Conservation (phyloP, 371 early-diverging fungal genomes). For the Mortierella polycephala region DNA sequence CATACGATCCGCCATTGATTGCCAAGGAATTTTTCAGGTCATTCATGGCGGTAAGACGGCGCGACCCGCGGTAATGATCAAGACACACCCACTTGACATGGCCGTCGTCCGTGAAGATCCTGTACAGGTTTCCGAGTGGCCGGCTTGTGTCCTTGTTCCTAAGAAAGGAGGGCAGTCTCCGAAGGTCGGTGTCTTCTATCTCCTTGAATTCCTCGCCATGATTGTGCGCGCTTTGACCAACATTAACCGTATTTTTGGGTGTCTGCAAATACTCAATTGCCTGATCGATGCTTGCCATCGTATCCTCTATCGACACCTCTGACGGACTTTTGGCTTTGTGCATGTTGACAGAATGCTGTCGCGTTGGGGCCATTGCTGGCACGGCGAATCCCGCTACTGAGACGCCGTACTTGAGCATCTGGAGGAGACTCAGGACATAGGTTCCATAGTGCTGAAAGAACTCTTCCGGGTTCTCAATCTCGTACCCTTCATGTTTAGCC, state of each 20-base stretch:
- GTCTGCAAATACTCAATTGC: constrained; percentile 14
- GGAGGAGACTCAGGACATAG: constrained; percentile 21
- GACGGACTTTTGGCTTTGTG: background rate
- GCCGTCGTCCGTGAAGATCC: constrained; percentile 14
- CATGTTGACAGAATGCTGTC: background rate
- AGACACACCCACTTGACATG: constrained; percentile 40
- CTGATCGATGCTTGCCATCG: constrained; percentile 12
- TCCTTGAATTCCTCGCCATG: constrained; percentile 1
- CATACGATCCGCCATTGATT: background rate
- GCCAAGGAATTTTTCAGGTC: constrained; percentile 1
- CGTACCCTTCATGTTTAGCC: constrained; percentile 23
- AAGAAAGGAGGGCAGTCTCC: constrained; percentile 15
- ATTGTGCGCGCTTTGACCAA: background rate
- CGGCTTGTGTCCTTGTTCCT: constrained; percentile 2
- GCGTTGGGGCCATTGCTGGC: constrained; percentile 10
- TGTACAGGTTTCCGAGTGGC: constrained; percentile 27
- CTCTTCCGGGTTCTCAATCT: constrained; percentile 10
- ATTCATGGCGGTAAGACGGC: background rate
- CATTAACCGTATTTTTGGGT: background rate
- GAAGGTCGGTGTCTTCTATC: constrained; percentile 22
- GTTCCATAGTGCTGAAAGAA: constrained; percentile 27
- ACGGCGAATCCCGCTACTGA: constrained; percentile 23
- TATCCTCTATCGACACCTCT: background rate
- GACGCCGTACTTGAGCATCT: constrained; percentile 35
- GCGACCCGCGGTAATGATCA: constrained; percentile 17